Evolutionary conservation across 495 filamentous ascomycete genomes (phyloP).

Genomic region (Penicillium lividum): DNA sequence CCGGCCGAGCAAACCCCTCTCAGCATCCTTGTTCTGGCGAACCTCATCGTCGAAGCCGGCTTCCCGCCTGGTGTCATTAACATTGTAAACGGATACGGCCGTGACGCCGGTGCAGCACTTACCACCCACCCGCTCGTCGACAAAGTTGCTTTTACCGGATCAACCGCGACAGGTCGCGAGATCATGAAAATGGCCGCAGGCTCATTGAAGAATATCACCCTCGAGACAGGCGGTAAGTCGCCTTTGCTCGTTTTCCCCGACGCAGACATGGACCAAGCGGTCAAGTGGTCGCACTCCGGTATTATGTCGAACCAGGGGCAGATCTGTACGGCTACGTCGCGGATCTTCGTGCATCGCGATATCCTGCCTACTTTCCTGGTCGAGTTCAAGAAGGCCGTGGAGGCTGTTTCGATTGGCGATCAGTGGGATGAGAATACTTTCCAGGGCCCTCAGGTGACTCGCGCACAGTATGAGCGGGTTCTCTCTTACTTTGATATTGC

Average conservation of each 20-base stretch:
- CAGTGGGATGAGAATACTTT: slow-evolving; percentile 72
- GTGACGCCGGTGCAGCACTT: slow-evolving; percentile 72
- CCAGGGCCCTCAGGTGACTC: slow-evolving; percentile 88
- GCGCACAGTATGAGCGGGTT: slow-evolving; percentile 77
- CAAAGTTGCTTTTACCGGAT: slow-evolving; percentile 89
- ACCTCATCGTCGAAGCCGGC: slow-evolving; percentile 79
- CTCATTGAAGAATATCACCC: slow-evolving; percentile 41
- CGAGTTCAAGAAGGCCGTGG: slow-evolving; percentile 65
- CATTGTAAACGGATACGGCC: slow-evolving; percentile 79
- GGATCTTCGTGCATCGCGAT: slow-evolving; percentile 76
- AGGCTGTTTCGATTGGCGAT: slow-evolving; percentile 69
- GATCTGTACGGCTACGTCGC: slow-evolving; percentile 84
- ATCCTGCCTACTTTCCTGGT: slow-evolving; percentile 76
- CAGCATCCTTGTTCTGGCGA: slow-evolving; percentile 75
- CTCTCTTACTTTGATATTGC: slow-evolving; percentile 77
- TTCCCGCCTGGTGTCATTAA: slow-evolving; percentile 91
- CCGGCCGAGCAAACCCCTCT: slow-evolving; percentile 91
- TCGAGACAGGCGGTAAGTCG: slow-evolving; percentile 89
- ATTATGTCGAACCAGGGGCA: slow-evolving; percentile 78
- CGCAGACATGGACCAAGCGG: slow-evolving; percentile 81
- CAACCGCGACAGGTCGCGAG: slow-evolving; percentile 73
- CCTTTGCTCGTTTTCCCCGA: slow-evolving; percentile 84
- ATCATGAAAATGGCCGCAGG: slow-evolving; percentile 86
- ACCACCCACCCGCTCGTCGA: slow-evolving; percentile 74
- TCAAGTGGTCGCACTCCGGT: slow-evolving; percentile 79